Evolutionary conservation across 805 yeast genomes (phyloP), one percentile per base, ranked within the genome.

Genomic region (Candida sakaeoensis): DNA sequence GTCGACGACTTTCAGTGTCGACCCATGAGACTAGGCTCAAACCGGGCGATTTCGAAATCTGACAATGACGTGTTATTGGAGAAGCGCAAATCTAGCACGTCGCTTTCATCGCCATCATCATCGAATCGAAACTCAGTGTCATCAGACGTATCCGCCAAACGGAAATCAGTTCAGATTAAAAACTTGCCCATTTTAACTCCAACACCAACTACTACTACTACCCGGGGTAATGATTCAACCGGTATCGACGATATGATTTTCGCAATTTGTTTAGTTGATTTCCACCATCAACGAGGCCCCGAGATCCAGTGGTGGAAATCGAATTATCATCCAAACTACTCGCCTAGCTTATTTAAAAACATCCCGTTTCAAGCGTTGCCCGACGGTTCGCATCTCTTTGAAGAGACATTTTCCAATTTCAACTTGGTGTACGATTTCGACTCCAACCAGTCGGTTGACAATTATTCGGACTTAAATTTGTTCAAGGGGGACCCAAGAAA

Each of bases 291-390:
- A 21, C 70, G 95, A 43, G 99, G 99, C 2, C 98, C 99, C 0
- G 97, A 93, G 57, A 79, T 93, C 17, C 97, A 91, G 60, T 89
- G 86, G 62, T 86, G 96, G 88, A 55, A 55, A 37, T 72, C 82
- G 15, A 79, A 75, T 52, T 64, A 65, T 43, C 60, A 61, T 23
- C 50, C 54, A 2, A 62, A 63, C 31, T 58, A 63, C 39, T 48
- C 48, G 10, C 52, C 61, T 28, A 50, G 56, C 25, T 63, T 84
- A 14, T 93, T 96, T 90, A 89, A 93, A 8, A 80, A 82, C 53
- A 62, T 93, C 30, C 95, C 99, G 2, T 93, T 93, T 55, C 97
- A 90, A 57, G 95, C 96, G 1, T 65, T 93, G 16, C 98, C 99
- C 0, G 99, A 93, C 61, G 98, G 98, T 4, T 82, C 95, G 2